Evolutionary conservation across 1,284 basidiomycete genomes (phyloP).

Genomic region (Marasmius sp.): DNA sequence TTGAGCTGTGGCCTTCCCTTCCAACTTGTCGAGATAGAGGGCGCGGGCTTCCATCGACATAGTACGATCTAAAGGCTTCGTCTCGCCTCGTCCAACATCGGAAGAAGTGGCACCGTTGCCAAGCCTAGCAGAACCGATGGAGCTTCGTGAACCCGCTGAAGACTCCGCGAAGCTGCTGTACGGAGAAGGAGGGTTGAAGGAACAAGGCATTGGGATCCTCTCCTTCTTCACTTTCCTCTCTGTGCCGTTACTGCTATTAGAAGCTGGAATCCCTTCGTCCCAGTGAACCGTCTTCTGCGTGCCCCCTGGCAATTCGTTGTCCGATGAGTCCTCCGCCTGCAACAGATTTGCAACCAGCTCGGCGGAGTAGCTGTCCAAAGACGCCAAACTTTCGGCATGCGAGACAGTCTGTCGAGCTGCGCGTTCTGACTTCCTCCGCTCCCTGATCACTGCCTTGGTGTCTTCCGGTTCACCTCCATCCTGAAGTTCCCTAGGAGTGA

Average conservation of each 20-base stretch:
- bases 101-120: constrained; percentile 8
- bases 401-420: constrained; percentile 13
- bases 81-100: constrained; percentile 12
- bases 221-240: constrained; percentile 12
- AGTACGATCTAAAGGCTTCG: constrained; percentile 37
- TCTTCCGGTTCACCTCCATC: constrained; percentile 8
- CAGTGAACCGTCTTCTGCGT: constrained; percentile 29
- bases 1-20: constrained; percentile 40
- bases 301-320: constrained; percentile 11
- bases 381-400: constrained; percentile 31
- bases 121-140: not conserved
- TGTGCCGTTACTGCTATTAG: constrained; percentile 11
- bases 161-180: constrained; percentile 34
- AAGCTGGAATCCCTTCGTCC: constrained; percentile 25
- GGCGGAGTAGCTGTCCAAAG: constrained; percentile 36
- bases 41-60: constrained; percentile 54
- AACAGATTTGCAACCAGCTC: constrained; percentile 35
- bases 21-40: constrained; percentile 46
- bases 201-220: constrained; percentile 50
- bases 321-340: constrained; percentile 17
- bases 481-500: not conserved
- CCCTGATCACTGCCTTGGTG: constrained; percentile 9
- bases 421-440: constrained; percentile 5
- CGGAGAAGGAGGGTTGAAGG: constrained; percentile 45
- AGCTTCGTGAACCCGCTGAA: constrained; percentile 17